phyloP scores from a whole-genome alignment of 306 rosid genomes.

The Morella rubra region DNA sequence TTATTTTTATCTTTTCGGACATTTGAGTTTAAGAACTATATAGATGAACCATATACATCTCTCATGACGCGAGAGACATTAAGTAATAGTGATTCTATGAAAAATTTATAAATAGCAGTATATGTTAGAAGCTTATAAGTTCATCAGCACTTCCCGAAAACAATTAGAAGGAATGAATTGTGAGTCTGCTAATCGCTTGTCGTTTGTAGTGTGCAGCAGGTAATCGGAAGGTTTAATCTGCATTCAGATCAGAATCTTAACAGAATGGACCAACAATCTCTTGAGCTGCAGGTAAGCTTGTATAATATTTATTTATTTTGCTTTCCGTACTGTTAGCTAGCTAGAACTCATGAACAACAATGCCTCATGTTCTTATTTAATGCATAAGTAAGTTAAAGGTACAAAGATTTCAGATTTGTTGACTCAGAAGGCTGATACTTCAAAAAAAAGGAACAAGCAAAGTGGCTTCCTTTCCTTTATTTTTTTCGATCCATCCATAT shows the following conservation, averaged over 20 bases:
- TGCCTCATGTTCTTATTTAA: not conserved
- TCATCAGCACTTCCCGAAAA: too few species aligned
- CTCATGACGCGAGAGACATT: not conserved
- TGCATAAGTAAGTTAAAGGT: not conserved
- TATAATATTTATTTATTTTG: too few species aligned
- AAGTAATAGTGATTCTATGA: too few species aligned
- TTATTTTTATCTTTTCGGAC: not conserved
- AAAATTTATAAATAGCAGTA: too few species aligned
- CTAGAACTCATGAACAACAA: too few species aligned
- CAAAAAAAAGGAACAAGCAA: not conserved
- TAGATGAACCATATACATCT: too few species aligned
- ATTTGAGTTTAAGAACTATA: too few species aligned
- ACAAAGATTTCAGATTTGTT: not conserved
- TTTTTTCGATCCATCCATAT: too few species aligned
- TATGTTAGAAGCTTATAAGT: not conserved
- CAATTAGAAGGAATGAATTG: not conserved
- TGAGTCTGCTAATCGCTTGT: not conserved
- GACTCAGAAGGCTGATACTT: too few species aligned
- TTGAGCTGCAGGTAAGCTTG: slow-evolving; percentile 32
- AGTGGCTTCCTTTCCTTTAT: too few species aligned
- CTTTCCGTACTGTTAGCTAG: too few species aligned
- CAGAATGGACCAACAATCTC: slow-evolving; percentile 20
- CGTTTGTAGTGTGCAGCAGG: slow-evolving; percentile 28
- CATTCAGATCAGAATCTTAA: slow-evolving; percentile 9
- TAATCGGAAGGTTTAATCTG: slow-evolving; percentile 20